Evolutionary conservation across 2,329 filamentous ascomycete species (phyloP).

Genomic region (Penicillium paneum): DNA sequence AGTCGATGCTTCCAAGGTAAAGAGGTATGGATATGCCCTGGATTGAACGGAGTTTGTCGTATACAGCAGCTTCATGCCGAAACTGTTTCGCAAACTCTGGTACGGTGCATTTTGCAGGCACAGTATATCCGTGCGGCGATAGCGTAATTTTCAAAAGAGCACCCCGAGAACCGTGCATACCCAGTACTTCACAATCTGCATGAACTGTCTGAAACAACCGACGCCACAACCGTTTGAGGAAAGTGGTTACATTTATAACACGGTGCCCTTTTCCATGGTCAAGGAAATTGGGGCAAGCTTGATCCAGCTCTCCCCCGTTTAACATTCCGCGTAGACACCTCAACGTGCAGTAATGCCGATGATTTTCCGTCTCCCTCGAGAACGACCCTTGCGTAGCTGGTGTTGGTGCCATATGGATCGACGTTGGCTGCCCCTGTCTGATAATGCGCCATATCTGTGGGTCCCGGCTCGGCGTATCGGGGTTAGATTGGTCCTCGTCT

Average conservation of each 20-base stretch:
- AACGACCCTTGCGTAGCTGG: background rate
- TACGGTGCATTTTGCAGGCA: conserved; percentile 25
- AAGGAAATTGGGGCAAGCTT: conserved; percentile 10
- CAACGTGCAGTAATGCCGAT: conserved; percentile 10
- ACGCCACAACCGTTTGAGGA: background rate
- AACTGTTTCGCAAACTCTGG: conserved; percentile 16
- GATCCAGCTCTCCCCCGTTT: conserved; percentile 9
- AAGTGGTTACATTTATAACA: background rate
- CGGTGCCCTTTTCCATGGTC: conserved; percentile 7
- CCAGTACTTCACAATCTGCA: conserved; percentile 20
- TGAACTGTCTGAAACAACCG: conserved; percentile 8
- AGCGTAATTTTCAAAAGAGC: conserved; percentile 27
- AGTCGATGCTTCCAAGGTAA: conserved; percentile 5
- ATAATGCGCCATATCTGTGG: background rate
- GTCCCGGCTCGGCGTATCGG: conserved; percentile 7
- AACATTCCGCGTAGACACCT: conserved; percentile 9
- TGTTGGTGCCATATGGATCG: background rate
- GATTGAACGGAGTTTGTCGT: conserved; percentile 19
- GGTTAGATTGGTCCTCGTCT: conserved; percentile 3
- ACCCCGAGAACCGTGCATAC: conserved; percentile 25
- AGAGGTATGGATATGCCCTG: conserved; percentile 24
- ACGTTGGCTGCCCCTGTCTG: background rate
- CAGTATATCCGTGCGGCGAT: conserved; percentile 27
- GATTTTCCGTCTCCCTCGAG: conserved; percentile 3
- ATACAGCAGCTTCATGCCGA: conserved; percentile 22